These are phyloP conservation scores for Podospora anserina DNA, from an alignment of 495 filamentous ascomycete species.

Conservation along the genomic window DNA sequence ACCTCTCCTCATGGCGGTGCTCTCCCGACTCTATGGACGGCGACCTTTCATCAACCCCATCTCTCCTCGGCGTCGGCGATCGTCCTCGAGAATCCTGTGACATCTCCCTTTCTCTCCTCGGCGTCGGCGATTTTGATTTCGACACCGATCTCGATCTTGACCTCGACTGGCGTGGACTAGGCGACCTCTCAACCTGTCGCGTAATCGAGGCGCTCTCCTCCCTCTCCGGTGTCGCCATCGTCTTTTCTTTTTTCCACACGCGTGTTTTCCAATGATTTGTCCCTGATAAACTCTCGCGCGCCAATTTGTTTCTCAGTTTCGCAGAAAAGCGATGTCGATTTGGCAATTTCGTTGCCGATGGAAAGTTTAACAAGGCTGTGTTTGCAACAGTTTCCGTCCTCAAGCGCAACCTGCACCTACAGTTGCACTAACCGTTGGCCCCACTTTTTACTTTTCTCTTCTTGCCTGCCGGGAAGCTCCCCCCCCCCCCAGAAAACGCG, in stretches of 20 bases:
- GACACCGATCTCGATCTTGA: not conserved
- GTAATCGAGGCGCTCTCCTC: conserved; percentile 23
- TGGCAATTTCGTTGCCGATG: not conserved
- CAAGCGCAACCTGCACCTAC: not conserved
- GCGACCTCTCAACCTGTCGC: conserved; percentile 22
- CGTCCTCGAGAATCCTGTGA: conserved; percentile 1
- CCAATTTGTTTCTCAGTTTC: too few species aligned
- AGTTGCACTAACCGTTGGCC: not conserved
- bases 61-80: conserved; percentile 9
- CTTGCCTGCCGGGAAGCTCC: conserved; percentile 7
- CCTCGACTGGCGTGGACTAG: not conserved
- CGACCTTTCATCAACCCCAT: not conserved
- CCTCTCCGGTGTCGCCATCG: conserved; percentile 29
- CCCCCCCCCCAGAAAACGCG: conserved; percentile 18
- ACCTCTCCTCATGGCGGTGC: not conserved
- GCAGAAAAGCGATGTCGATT: not conserved
- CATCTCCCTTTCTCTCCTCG: not conserved
- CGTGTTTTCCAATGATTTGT: not conserved
- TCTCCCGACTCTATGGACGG: not conserved
- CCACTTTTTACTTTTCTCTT: conserved; percentile 8
- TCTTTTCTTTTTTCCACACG: not conserved
- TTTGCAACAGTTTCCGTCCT: not conserved
- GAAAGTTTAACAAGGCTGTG: not conserved
- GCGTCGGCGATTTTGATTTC: conserved; percentile 7
- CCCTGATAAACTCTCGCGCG: too few species aligned